Percentiles rank a stretch among this genome's conserved stretches.
These are phyloP conservation scores for Trichoderma orchidacearum DNA, from an alignment of 495 filamentous ascomycete species.

Conservation along the genomic window DNA sequence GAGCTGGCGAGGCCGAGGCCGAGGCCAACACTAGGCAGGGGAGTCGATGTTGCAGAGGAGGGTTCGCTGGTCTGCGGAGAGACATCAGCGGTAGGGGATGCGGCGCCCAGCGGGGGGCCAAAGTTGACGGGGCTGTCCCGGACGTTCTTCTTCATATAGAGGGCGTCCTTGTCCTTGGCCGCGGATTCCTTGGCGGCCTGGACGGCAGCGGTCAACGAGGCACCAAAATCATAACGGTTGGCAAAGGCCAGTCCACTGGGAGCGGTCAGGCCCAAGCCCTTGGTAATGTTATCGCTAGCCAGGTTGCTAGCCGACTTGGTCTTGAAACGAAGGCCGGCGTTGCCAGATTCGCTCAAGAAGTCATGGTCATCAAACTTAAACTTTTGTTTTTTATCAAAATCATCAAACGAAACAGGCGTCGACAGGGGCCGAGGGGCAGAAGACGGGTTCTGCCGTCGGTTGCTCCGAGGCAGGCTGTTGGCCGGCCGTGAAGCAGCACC, in stretches of 20 bases:
- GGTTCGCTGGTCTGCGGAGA: constrained; percentile 3
- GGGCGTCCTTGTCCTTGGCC: constrained; percentile 34
- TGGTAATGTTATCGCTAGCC: constrained; percentile 32
- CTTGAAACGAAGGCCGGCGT: constrained; percentile 33
- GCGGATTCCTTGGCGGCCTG: constrained; percentile 43
- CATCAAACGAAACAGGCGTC: constrained; percentile 51
- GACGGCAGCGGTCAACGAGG: constrained; percentile 76
- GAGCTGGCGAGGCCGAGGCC: constrained; percentile 51
- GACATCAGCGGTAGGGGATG: no score
- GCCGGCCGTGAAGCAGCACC: constrained; percentile 39
- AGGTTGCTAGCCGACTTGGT: constrained; percentile 31
- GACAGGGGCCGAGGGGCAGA: constrained; percentile 40
- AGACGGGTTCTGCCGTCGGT: constrained; percentile 36
- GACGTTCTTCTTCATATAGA: constrained; percentile 33
- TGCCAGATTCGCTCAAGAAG: constrained; percentile 36
- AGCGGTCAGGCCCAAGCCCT: constrained; percentile 24
- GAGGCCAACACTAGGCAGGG: constrained; percentile 9
- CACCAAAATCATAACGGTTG: constrained; percentile 85
- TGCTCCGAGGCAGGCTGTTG: constrained; percentile 63
- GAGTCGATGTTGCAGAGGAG: constrained; percentile 14
- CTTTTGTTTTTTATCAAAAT: constrained; percentile 48
- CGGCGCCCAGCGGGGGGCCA: constrained; percentile 5
- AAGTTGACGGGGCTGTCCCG: constrained; percentile 12
- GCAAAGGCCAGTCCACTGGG: constrained; percentile 67
- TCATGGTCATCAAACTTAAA: constrained; percentile 44